These are phyloP conservation scores for Ambrosia trifida DNA, from an alignment of 129 eudicot species.

Conservation along the genomic window DNA sequence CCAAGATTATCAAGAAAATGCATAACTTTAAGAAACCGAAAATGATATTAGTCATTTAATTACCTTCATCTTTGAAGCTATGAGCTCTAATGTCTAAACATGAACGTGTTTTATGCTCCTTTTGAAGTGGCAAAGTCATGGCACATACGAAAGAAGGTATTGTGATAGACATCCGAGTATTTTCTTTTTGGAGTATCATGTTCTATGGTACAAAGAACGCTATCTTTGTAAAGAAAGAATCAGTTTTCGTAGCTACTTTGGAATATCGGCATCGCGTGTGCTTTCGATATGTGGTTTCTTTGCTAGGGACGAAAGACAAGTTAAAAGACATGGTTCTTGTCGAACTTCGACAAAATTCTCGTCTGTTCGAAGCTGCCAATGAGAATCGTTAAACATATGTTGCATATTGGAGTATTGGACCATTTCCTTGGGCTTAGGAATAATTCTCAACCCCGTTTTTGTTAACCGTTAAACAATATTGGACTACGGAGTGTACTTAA, in stretches of 20 bases:
- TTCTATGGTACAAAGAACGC: not conserved
- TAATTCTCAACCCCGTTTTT: too few relatives aligned
- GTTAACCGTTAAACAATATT: too few relatives aligned
- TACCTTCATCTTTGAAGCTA: constrained; percentile 31
- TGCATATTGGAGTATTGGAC: too few relatives aligned
- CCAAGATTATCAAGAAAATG: not conserved
- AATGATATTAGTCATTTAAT: not conserved
- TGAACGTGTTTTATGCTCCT: not conserved
- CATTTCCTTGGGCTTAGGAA: too few relatives aligned
- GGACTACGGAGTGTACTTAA: too few relatives aligned
- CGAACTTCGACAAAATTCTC: not conserved
- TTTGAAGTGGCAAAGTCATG: constrained; percentile 8
- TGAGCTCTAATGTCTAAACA: constrained; percentile 30
- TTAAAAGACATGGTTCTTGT: constrained; percentile 2
- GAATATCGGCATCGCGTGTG: not conserved
- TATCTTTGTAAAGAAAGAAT: not conserved
- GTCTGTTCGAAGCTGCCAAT: constrained; percentile 1
- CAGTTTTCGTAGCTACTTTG: not conserved
- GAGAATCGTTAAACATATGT: too few relatives aligned
- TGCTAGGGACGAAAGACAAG: constrained; percentile 4
- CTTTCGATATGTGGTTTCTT: not conserved
- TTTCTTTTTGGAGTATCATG: not conserved
- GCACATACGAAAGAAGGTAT: not conserved
- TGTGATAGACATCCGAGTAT: not conserved
- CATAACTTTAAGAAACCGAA: not conserved